These are phyloP conservation scores for Sclerospora graminicola DNA, from an alignment of 352 stramenopile species.

Conservation along the genomic window DNA sequence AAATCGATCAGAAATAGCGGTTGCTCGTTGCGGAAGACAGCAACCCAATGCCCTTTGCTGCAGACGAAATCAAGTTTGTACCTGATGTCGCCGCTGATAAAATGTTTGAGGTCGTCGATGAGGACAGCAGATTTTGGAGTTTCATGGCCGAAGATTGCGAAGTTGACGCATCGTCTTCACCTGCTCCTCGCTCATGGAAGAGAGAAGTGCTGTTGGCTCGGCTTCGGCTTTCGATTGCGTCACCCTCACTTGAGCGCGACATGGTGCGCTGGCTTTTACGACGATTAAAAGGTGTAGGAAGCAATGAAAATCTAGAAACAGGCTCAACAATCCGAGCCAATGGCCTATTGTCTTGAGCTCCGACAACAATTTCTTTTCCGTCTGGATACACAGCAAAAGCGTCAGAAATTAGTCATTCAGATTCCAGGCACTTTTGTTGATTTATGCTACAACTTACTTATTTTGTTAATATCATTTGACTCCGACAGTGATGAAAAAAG, in stretches of 20 bases:
- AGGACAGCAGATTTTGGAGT: conserved; percentile 57
- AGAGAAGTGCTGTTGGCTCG: conserved; percentile 26
- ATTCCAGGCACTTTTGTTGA: no score
- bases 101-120: conserved; percentile 52
- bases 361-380: conserved; percentile 61
- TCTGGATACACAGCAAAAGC: conserved; percentile 27
- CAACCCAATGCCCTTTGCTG: conserved; percentile 77
- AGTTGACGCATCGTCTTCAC: conserved; percentile 13
- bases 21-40: conserved; percentile 57
- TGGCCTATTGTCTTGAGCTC: conserved; percentile 52
- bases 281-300: conserved; percentile 52
- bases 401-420: conserved; percentile 8
- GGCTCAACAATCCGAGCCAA: conserved; percentile 64
- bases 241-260: conserved; percentile 22
- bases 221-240: conserved; percentile 13
- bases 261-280: conserved; percentile 41
- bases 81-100: conserved; percentile 49
- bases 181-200: conserved; percentile 25
- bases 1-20: conserved; percentile 50
- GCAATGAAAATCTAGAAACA: conserved; percentile 68
- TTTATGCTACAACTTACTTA: conserved; percentile 69
- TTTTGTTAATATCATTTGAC: conserved; percentile 77
- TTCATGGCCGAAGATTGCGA: conserved; percentile 34
- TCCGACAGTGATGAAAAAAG: conserved; percentile 81
- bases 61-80: conserved; percentile 52